Conservation (phyloP, 2,329 filamentous ascomycete species). For the Rhynchosporium secalis region DNA sequence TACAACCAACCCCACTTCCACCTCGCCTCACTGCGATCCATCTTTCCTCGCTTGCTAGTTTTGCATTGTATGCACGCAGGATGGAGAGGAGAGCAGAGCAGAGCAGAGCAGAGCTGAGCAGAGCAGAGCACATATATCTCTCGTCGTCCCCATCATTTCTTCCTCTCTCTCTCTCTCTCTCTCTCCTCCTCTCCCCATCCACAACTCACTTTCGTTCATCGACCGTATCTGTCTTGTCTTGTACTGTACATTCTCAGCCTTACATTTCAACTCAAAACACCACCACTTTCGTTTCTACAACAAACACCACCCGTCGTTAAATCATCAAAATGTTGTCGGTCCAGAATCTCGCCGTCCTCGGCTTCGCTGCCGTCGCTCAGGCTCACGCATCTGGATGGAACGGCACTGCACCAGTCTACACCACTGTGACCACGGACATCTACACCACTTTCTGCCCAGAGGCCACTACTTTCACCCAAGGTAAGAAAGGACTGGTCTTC, state of each 20-base stretch:
- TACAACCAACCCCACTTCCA: not conserved
- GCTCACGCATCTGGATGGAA: conserved; percentile 18
- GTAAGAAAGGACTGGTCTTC: not conserved
- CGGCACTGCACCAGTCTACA: conserved; percentile 27
- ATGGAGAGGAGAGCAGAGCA: not conserved
- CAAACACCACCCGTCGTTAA: conserved; percentile 25
- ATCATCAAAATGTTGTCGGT: conserved; percentile 36
- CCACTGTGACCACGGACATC: conserved; percentile 47
- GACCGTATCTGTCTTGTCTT: conserved; percentile 7
- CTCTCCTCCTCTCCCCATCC: conserved; percentile 1
- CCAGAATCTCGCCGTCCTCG: conserved; percentile 35
- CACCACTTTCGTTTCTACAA: conserved; percentile 23
- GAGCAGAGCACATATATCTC: conserved; percentile 8
- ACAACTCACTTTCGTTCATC: conserved; percentile 10
- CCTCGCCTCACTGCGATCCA: not conserved
- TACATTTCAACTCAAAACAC: conserved; percentile 5
- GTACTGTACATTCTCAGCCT: conserved; percentile 7
- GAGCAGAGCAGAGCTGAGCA: not conserved
- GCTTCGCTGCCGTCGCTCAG: conserved; percentile 34
- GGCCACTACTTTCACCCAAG: conserved; percentile 46
- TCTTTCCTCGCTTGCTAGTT: conserved; percentile 1
- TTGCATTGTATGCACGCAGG: not conserved
- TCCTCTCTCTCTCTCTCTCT: not conserved
- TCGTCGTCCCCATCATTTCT: not conserved
- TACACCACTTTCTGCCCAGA: conserved; percentile 52